phyloP scores from a whole-genome alignment of 2,329 filamentous ascomycete species.

The Allantophomopsis lycopodina region DNA sequence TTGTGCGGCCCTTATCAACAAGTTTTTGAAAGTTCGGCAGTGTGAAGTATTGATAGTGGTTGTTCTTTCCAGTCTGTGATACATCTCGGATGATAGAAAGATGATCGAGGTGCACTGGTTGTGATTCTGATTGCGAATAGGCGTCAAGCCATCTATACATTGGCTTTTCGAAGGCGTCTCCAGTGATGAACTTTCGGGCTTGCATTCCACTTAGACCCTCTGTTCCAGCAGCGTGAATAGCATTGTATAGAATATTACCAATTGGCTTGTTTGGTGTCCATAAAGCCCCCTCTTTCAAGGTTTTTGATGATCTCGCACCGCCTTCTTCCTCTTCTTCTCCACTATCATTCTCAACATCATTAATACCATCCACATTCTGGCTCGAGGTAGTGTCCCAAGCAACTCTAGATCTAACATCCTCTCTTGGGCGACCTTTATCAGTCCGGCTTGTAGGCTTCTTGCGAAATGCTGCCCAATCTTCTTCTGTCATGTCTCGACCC shows the following conservation, averaged over 20 bases:
- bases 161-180: not conserved
- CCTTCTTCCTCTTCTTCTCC: not conserved
- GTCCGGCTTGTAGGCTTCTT: slow-evolving; percentile 20
- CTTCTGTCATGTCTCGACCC: slow-evolving; percentile 36
- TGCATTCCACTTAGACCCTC: not conserved
- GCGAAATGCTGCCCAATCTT: slow-evolving; percentile 42
- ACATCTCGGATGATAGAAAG: not conserved
- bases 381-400: too few species aligned
- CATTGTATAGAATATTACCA: not conserved
- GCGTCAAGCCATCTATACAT: not conserved
- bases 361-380: not conserved
- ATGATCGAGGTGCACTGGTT: not conserved
- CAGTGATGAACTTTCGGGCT: not conserved
- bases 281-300: too few species aligned
- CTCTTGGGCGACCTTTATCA: slow-evolving; percentile 12
- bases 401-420: slow-evolving; percentile 2
- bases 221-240: not conserved
- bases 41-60: not conserved
- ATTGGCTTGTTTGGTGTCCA: not conserved
- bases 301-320: too few species aligned
- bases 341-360: not conserved
- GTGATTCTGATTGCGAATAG: not conserved
- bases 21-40: not conserved
- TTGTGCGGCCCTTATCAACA: not conserved
- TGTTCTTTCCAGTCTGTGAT: not conserved